Evolutionary conservation across 1,284 basidiomycete genomes (phyloP), one percentile per base, ranked within the genome.

Genomic region (Irpex lacteus): DNA sequence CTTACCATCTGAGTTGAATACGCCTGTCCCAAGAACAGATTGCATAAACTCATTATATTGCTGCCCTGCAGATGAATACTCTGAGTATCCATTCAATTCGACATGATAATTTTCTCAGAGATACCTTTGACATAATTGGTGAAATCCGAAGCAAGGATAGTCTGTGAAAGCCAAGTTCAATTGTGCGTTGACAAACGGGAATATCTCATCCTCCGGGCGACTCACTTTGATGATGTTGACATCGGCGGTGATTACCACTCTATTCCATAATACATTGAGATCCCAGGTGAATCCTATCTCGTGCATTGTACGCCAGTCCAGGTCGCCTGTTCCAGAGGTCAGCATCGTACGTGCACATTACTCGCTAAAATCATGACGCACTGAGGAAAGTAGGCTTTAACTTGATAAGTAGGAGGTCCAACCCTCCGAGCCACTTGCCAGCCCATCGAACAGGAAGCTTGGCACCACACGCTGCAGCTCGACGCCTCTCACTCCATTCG

Each of bases 1-100:
- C 60, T 34, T 19, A 64, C 65, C 67, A 49, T 67, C 62, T 13
- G 65, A 60, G 66, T 83, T 81, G 68, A 83, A 83, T 8, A 82
- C 80, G 2, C 82, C 82, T 1, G 75, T 75, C 8, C 81, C 82
- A 11, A 82, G 69, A 4, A 82, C 70, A 15, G 73, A 72, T 36
- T 72, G 62, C 1, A 74, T 76, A 54, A 71, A 71, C 34, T 68
- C 70, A 53, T 64, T 60, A 21, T 77, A 73, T 50, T 65, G 67
- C 15, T 70, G 66, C 1, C 78, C 77, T 66, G 53, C 49, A 21
- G 19, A 7, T 47, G 47, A 60, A 59, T 36, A 4, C 5, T 26
- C 11, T 34, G 5, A 60, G 44, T 32, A 13, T n/a, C 37, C 18
- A 19, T 36, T 32, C 32, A 47, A 15, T 49, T 18, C 13, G 26